Evolutionary conservation across 257 asterid species (phyloP), one percentile per base, ranked within the genome.

Genomic region (Nicotiana benthamiana): DNA sequence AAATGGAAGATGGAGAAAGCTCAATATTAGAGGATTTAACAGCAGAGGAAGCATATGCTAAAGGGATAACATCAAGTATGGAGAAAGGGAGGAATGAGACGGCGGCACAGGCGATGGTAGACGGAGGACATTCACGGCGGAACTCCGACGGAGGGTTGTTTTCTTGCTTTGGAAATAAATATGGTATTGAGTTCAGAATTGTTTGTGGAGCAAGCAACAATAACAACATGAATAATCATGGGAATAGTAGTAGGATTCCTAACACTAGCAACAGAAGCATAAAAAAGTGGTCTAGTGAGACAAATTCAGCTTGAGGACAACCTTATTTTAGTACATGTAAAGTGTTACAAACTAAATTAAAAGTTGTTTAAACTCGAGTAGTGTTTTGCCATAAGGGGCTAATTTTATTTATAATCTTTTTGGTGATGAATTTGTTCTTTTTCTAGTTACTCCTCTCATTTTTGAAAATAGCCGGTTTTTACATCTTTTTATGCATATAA

Each of bases 131-230:
- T 43, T 0, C 86, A 12, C 82, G 93, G 46, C 62, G 89, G 53
- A 87, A 85, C 30, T 87, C 92, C 0, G 90, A 85, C 52, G 88
- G 86, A 75, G 90, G 93, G n/a, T 54, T 82, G 82, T 86, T 85
- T 83, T 89, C 93, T 24, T 89, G 93, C 61, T 90, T 93, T 60
- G 96, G 90, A 54, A 89, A 81, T 53, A 93, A 90, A 0, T 89
- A 86, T 52, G 93, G 97, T 18, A 86, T 92, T 36, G 94, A 94
- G 87, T 85, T 94, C 75, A 87, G 87, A 16, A 89, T 94, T 48
- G 96, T 88, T 0, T 92, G 98, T 4, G 95, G 98, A 51, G 84
- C 90, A 3, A 84, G 78, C 17, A 80, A 48, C 24, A 70, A 43
- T 18, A 43, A 20, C n/a, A 12, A 70, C 34, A 0, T n/a, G 0